Base-by-base conservation (phyloP, 2,329 filamentous ascomycete genomes). In the Curvularia verruculosa region DNA sequence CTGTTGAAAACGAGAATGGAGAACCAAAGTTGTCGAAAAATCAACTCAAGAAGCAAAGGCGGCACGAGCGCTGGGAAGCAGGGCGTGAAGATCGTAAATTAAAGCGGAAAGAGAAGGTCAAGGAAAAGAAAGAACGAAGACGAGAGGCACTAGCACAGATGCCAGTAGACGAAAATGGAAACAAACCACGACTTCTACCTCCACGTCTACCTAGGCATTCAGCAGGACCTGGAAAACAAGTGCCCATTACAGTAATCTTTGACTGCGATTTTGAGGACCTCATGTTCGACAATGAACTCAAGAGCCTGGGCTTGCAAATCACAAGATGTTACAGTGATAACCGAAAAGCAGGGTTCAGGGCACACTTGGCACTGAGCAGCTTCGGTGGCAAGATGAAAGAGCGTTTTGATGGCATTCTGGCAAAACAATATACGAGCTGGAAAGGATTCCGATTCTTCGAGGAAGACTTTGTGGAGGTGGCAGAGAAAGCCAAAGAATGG, bases 291-390 rank as follows among this genome's bases (percentile, higher is more conserved):
- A 89, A 90, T 66, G 95, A 99, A 78, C 82, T 90, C 28, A 87
- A 93, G 53, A 96, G 92, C 4, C 83, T 99, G 12, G 86, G 86
- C 1, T 86, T 87, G 55, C 95, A 99, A 76, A 83, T 99, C 60
- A 96, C 92, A 8, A 83, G 95, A 54, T 89, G 85, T 56, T 99
- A 99, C 77, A 92, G 92, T 19, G 92, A 96, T 70, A 98, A 97
- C 77, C 85, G 85, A 57, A 86, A 84, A 54, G 83, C 89, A 0
- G 78, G 74, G 7, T 93, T 85, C 72, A 85, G 88, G 49, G 82
- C 87, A 7, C 89, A 96, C 76, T 74, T 98, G 44, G 87, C 86
- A 53, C 77, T 98, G 55, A 91, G 89, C 64, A 91, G 89, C 0
- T 98, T 92, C 80, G 84, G 87, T 29, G 90, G 91, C 10, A 77